phyloP scores from a whole-genome alignment of 2,329 filamentous ascomycete species.

The Colletotrichum musicola region DNA sequence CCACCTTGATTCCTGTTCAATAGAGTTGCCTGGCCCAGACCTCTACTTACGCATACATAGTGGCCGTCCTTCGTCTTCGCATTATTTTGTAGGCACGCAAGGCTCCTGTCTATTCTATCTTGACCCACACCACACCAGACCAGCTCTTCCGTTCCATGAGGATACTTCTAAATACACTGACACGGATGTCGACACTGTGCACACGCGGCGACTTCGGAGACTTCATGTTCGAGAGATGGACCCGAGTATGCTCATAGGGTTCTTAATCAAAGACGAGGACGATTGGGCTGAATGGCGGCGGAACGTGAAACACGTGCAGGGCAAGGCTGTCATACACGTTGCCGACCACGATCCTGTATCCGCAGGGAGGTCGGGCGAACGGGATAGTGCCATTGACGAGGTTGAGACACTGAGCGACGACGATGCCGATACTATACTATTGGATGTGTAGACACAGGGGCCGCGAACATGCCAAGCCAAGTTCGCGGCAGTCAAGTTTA shows the following conservation, averaged over 20 bases:
- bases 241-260: constrained; percentile 96
- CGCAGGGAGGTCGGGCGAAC: constrained; percentile 66
- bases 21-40: constrained; percentile 4
- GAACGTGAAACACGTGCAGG: constrained; percentile 79
- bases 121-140: constrained; percentile 89
- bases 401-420: constrained; percentile 90
- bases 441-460: constrained; percentile 37
- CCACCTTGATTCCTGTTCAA: background rate
- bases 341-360: constrained; percentile 75
- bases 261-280: constrained; percentile 83
- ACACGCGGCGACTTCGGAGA: constrained; percentile 85
- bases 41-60: constrained; percentile 57
- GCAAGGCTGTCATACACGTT: constrained; percentile 89
- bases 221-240: constrained; percentile 94
- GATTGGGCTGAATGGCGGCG: constrained; percentile 89
- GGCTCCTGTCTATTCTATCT: constrained; percentile 91
- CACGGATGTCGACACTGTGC: constrained; percentile 85
- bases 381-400: constrained; percentile 84
- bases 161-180: constrained; percentile 70
- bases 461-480: background rate
- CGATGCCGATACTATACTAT: constrained; percentile 56
- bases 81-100: constrained; percentile 71
- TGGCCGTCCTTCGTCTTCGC: constrained; percentile 89
- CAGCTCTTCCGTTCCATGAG: constrained; percentile 75
- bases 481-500: no score